Base-by-base conservation (phyloP, 192 early-diverging fungal species). In the Gaertneriomyces semiglobifer region DNA sequence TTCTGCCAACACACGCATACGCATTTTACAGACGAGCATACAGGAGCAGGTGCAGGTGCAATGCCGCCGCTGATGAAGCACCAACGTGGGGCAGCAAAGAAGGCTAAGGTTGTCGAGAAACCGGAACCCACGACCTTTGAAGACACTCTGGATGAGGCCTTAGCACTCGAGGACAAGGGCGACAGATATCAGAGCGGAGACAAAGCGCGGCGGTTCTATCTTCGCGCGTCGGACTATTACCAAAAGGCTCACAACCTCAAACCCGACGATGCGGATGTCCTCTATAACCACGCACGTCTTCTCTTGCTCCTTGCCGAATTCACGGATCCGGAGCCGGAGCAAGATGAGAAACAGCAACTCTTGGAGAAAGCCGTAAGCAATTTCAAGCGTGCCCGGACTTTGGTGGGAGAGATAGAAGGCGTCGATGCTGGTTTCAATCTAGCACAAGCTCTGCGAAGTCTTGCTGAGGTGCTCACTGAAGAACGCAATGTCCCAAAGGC, bases 381-480 rank as follows among this genome's bases (percentile, higher is more conserved):
- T 6, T 81, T 89, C 47, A 65, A 81, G 53, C 68, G 45, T 10
- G 85, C 81, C 38, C 55, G 82, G 48, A 50, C 12, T 50, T 12
- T 14, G 33, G 55, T 5, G 55, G 6, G 4, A 16, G 81, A 86
- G 33, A 70, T 74, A 5, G 77, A 83, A 46, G 88, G 88, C 55
- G 77, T 84, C 4, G 89, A 90, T 60, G 75, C 75, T 0, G 72
- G 86, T 44, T 89, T 88, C 68, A 91, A 89, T 58, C 72, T 89
- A 42, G 86, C 81, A 6, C 88, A 88, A 68, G 88, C 88, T 0
- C 53, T 89, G 44, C 73, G 79, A 20, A 79, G 81, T 9, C 70
- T 74, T 18, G 81, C 87, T 1, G 86, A 89, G 60, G 63, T 83
- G 50, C 54, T 9, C 60, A 78, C 43, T 73, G 79, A 61, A 79